phyloP scores from a whole-genome alignment of 352 stramenopile genomes.

The Phytophthora pisi region DNA sequence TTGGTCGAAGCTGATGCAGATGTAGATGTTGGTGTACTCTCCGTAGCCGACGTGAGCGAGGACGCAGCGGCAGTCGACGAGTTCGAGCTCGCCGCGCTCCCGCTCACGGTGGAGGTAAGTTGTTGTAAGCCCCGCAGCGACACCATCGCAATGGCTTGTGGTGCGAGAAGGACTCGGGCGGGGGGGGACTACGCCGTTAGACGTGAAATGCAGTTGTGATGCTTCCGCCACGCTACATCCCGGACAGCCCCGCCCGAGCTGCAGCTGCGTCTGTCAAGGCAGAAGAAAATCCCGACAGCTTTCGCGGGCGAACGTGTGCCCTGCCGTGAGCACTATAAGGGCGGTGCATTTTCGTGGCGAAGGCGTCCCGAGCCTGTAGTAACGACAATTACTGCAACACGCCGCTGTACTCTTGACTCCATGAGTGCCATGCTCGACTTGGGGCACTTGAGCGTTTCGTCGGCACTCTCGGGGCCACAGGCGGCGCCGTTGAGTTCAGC shows the following conservation, averaged over 20 bases:
- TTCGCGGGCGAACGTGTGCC: constrained; percentile 8
- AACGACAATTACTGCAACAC: constrained; percentile 38
- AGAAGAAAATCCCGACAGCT: constrained; percentile 28
- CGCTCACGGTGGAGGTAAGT: constrained; percentile 8
- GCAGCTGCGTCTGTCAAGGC: constrained; percentile 21
- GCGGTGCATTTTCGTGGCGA: constrained; percentile 34
- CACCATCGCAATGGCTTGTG: constrained; percentile 25
- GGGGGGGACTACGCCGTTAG: constrained; percentile 44
- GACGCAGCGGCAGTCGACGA: background rate
- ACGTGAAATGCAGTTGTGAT: constrained; percentile 49
- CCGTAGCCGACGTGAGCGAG: constrained; percentile 10
- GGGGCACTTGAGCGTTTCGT: constrained; percentile 22
- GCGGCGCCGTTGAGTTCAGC: constrained; percentile 23
- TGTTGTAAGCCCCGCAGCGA: constrained; percentile 32
- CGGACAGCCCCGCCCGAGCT: constrained; percentile 2
- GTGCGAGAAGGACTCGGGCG: constrained; percentile 13
- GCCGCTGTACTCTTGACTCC: constrained; percentile 31
- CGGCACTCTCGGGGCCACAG: constrained; percentile 10
- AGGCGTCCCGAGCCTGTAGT: constrained; percentile 20
- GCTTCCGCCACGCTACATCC: constrained; percentile 8
- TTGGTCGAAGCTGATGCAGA: constrained; percentile 2
- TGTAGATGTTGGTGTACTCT: constrained; percentile 11
- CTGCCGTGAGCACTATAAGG: constrained; percentile 23
- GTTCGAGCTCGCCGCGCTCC: constrained; percentile 1
- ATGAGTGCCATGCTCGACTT: constrained; percentile 28